Evolutionary conservation across 2,329 filamentous ascomycete species (phyloP).

Genomic region (Fusarium sp.): DNA sequence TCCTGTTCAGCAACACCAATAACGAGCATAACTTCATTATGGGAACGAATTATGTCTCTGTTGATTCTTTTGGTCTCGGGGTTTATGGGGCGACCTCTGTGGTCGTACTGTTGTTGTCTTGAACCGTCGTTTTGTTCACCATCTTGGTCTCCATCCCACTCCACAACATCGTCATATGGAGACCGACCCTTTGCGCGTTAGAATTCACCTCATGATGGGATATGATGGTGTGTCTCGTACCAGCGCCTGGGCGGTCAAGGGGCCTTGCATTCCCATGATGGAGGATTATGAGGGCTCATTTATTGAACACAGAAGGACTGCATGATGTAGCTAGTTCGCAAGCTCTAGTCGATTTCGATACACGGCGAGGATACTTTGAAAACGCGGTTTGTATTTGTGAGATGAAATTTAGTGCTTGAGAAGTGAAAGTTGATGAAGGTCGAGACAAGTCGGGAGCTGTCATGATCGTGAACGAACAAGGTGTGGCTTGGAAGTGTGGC

Average conservation of each 20-base stretch:
- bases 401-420: neutral
- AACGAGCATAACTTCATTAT: conserved; percentile 73
- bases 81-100: conserved; percentile 67
- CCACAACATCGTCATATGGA: conserved; percentile 68
- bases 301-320: neutral
- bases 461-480: conserved; percentile 20
- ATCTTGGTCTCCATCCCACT: conserved; percentile 54
- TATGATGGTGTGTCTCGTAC: conserved; percentile 50
- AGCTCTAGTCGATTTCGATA: neutral
- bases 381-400: neutral
- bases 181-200: conserved; percentile 63
- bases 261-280: conserved; percentile 66
- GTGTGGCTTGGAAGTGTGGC: conserved; percentile 2
- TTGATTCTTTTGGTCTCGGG: conserved; percentile 66
- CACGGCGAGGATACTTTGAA: neutral
- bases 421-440: neutral
- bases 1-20: conserved; percentile 72
- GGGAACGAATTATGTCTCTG: conserved; percentile 67
- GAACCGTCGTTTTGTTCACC: conserved; percentile 43
- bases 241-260: conserved; percentile 67
- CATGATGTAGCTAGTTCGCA: neutral
- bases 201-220: neutral
- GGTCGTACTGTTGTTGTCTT: conserved; percentile 64
- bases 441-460: conserved; percentile 5
- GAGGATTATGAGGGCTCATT: conserved; percentile 15